Percentiles rank a stretch among this genome's conserved stretches.
These are phyloP conservation scores for Coccomyxa sp. DNA, from an alignment of 139 green algal genomes.

Conservation along the genomic window DNA sequence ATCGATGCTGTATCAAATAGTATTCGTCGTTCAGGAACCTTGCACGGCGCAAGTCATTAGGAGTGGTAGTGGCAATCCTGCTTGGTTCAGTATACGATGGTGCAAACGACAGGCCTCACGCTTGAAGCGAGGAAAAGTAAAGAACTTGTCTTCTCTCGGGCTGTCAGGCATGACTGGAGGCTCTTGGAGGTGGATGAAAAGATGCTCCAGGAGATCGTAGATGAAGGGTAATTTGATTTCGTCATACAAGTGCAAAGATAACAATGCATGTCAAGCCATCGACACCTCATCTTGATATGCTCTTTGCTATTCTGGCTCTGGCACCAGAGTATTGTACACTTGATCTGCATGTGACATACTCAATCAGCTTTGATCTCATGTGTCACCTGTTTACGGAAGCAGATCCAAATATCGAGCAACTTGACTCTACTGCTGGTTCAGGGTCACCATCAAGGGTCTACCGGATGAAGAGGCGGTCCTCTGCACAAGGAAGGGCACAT, in stretches of 20 bases:
- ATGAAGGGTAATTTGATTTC: constrained; percentile 15
- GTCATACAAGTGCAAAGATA: neutral
- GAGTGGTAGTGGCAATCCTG: no score
- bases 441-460: constrained; percentile 42
- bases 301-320: no score
- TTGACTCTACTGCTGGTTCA: constrained; percentile 2
- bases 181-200: constrained; percentile 33
- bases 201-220: constrained; percentile 22
- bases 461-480: constrained; percentile 39
- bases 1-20: no score
- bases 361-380: neutral
- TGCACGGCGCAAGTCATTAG: no score
- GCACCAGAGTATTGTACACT: neutral
- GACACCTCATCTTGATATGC: no score
- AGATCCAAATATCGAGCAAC: neutral
- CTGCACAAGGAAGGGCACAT: constrained; percentile 36
- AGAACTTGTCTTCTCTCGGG: neutral
- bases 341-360: neutral
- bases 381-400: neutral
- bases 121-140: neutral
- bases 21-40: no score
- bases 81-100: no score
- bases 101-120: no score
- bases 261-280: no score
- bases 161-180: neutral